A percentile compares a stretch with the other conserved stretches of the same genome.
phyloP scores from a whole-genome alignment of 2,329 filamentous ascomycete genomes.

The Neofusicoccum umdonicola region DNA sequence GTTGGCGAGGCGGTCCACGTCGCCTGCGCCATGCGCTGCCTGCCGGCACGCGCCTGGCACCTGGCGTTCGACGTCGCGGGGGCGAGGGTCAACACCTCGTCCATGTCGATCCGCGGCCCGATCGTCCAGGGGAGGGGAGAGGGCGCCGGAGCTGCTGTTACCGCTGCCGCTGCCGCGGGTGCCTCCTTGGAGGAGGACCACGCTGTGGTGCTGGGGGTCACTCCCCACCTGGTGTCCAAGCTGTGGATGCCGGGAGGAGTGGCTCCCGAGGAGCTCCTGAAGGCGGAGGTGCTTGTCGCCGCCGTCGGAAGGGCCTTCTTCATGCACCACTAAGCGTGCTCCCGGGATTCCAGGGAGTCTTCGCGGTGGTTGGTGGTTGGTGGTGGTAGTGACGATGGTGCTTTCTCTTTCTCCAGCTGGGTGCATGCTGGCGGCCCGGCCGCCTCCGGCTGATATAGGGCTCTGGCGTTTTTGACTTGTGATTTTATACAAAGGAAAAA shows the following conservation, averaged over 20 bases:
- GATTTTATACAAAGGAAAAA: too few species aligned
- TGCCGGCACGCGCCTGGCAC: background rate
- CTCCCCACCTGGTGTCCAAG: conserved; percentile 8
- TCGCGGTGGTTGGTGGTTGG: too few species aligned
- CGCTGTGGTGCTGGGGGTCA: background rate
- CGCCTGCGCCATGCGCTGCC: background rate
- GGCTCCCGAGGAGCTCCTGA: background rate
- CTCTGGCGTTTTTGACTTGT: too few species aligned
- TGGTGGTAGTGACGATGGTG: too few species aligned
- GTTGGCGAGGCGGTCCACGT: background rate
- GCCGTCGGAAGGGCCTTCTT: background rate
- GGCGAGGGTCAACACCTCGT: background rate
- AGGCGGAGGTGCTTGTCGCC: background rate
- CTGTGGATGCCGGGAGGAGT: background rate
- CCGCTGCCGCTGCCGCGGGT: background rate
- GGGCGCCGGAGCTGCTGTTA: background rate
- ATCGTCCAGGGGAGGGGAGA: background rate
- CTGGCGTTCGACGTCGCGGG: background rate
- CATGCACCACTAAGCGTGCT: background rate
- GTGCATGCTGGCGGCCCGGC: too few species aligned
- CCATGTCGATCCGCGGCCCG: background rate
- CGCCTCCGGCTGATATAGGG: too few species aligned
- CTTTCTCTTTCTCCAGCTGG: too few species aligned
- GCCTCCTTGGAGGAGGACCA: background rate
- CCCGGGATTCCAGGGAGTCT: background rate